Percentiles rank a stretch among this genome's conserved stretches.
Evolutionary conservation across 768 basidiomycete genomes (phyloP).

Genomic region (Phylloporus scabripes): DNA sequence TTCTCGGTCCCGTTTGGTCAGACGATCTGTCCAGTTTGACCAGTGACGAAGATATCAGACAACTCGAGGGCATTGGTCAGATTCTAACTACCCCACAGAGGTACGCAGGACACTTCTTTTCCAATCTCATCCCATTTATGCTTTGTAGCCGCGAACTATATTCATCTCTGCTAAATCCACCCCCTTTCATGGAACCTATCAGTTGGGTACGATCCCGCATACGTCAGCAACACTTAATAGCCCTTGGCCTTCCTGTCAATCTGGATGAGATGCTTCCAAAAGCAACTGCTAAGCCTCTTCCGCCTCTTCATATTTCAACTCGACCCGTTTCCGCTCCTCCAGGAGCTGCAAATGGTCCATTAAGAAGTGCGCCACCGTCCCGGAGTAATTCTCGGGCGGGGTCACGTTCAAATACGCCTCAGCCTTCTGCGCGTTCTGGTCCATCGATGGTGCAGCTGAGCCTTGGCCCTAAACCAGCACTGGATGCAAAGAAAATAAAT

Average conservation of each 20-base stretch:
- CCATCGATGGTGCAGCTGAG: slow-evolving; percentile 36
- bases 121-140: slow-evolving; percentile 20
- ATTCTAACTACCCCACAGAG: slow-evolving; percentile 71
- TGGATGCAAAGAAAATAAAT: slow-evolving; percentile 62
- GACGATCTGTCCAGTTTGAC: slow-evolving; percentile 47
- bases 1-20: slow-evolving; percentile 65
- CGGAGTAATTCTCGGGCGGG: slow-evolving; percentile 50
- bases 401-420: slow-evolving; percentile 38
- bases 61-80: slow-evolving; percentile 77
- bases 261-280: slow-evolving; percentile 85
- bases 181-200: slow-evolving; percentile 75
- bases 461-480: slow-evolving; percentile 72
- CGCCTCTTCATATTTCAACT: slow-evolving; percentile 77
- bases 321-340: slow-evolving; percentile 80
- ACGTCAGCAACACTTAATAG: slow-evolving; percentile 83
- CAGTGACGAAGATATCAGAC: slow-evolving; percentile 67
- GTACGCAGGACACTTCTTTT: slow-evolving; percentile 35
- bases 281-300: slow-evolving; percentile 59
- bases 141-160: slow-evolving; percentile 69
- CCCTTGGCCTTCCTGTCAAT: slow-evolving; percentile 91
- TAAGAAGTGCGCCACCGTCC: slow-evolving; percentile 27
- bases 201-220: slow-evolving; percentile 94
- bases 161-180: slow-evolving; percentile 61
- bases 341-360: slow-evolving; percentile 41
- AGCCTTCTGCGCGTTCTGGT: slow-evolving; percentile 35